phyloP scores from a whole-genome alignment of 192 early-diverging fungal species.

The Podila epigama region DNA sequence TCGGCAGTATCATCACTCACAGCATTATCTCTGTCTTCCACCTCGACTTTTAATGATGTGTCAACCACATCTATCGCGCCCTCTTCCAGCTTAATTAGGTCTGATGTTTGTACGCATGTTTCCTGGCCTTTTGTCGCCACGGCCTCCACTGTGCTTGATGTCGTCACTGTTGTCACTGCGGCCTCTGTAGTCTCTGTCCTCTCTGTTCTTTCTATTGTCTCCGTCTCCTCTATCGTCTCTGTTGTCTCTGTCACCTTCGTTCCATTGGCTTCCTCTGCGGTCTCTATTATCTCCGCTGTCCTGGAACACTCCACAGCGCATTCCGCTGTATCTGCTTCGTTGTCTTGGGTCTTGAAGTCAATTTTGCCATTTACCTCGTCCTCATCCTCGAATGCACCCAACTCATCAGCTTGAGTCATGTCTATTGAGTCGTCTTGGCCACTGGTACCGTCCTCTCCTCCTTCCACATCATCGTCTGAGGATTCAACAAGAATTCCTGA shows the following conservation, averaged over 20 bases:
- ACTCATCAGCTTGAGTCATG: background rate
- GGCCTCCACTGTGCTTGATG: background rate
- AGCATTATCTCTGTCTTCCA: background rate
- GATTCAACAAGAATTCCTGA: slow-evolving; percentile 42
- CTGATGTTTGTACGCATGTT: too few relatives aligned
- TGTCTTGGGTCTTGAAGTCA: background rate
- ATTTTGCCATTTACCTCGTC: background rate
- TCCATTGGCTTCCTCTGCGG: too few relatives aligned
- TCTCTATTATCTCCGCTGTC: background rate
- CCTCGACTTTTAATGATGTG: background rate
- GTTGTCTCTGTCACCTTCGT: background rate
- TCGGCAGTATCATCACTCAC: background rate
- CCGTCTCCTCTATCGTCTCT: background rate
- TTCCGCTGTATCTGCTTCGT: background rate
- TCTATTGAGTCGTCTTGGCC: background rate
- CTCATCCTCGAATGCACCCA: too few relatives aligned
- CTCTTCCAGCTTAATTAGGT: background rate
- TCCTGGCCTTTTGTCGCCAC: background rate
- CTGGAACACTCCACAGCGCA: background rate
- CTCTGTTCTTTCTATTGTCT: background rate
- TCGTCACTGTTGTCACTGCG: background rate
- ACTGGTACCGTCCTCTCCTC: background rate
- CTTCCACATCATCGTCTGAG: slow-evolving; percentile 20
- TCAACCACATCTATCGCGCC: background rate
- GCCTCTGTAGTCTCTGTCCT: background rate